Conservation (phyloP, 1,284 basidiomycete genomes). For the Kalmanozyma brasiliensis region DNA sequence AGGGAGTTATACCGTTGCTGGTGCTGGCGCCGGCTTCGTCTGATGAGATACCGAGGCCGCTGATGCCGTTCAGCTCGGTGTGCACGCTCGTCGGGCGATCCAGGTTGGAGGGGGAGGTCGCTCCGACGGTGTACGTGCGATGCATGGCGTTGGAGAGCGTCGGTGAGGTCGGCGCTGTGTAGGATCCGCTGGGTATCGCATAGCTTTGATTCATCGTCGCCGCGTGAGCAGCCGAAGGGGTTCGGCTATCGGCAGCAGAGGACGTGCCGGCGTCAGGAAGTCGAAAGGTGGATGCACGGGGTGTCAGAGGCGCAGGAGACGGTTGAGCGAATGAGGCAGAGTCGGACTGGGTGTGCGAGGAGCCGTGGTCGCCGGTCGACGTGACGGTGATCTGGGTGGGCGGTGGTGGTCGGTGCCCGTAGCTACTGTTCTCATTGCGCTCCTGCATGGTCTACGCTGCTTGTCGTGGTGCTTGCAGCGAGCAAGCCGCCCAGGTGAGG, state of each 20-base stretch:
- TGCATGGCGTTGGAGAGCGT: conserved; percentile 19
- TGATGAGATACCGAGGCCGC: conserved; percentile 38
- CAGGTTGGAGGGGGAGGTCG: conserved; percentile 4
- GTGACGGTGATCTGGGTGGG: conserved; percentile 31
- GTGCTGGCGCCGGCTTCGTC: conserved; percentile 1
- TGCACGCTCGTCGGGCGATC: conserved; percentile 30
- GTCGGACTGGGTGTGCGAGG: conserved; percentile 1
- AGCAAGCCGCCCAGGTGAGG: too few species aligned
- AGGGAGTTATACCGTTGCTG: conserved; percentile 6
- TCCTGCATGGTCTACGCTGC: background rate
- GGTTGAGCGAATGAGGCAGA: conserved; percentile 16
- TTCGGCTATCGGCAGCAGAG: conserved; percentile 8
- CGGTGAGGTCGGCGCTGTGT: conserved; percentile 30
- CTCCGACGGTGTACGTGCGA: conserved; percentile 23
- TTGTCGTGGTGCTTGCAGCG: too few species aligned
- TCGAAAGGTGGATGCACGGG: conserved; percentile 24
- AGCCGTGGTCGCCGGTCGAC: conserved; percentile 3
- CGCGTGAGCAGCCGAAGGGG: conserved; percentile 1
- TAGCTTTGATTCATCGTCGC: background rate
- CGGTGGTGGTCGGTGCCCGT: conserved; percentile 4
- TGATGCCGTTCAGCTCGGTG: conserved; percentile 20
- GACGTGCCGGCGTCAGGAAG: conserved; percentile 10
- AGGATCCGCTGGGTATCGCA: conserved; percentile 17
- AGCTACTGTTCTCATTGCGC: background rate
- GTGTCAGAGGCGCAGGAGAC: conserved; percentile 25